These are phyloP conservation scores for Saccharomyces pastorianus DNA, from an alignment of 1,139 yeast genomes.

Conservation along the genomic window DNA sequence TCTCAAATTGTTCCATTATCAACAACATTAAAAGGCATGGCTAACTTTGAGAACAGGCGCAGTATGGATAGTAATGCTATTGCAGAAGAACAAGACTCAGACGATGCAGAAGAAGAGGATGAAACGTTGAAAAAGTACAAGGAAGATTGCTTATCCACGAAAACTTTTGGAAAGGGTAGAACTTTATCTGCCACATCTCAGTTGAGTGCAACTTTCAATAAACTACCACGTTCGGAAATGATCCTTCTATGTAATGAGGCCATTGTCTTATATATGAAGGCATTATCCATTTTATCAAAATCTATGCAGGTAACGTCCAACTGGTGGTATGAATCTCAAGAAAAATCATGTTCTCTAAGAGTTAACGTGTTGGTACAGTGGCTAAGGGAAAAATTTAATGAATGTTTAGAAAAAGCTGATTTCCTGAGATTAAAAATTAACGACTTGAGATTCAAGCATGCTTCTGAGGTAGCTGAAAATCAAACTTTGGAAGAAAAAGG, in stretches of 20 bases:
- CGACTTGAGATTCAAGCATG: slow-evolving; percentile 7
- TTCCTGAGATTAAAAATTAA: slow-evolving; percentile 36
- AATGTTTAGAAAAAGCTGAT: slow-evolving; percentile 82
- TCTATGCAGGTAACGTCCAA: slow-evolving; percentile 80
- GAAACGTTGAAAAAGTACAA: slow-evolving; percentile 1
- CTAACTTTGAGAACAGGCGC: slow-evolving; percentile 16
- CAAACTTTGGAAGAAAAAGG: slow-evolving; percentile 3
- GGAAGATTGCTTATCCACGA: not conserved
- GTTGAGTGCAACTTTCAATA: slow-evolving; percentile 29
- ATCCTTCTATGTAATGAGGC: slow-evolving; percentile 47
- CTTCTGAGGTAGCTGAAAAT: slow-evolving; percentile 1
- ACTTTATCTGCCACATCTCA: not conserved
- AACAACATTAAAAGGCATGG: slow-evolving; percentile 40
- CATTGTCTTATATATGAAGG: slow-evolving; percentile 71
- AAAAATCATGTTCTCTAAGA: slow-evolving; percentile 36
- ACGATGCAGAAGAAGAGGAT: slow-evolving; percentile 15
- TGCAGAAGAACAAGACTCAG: slow-evolving; percentile 24
- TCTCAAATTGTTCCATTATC: slow-evolving; percentile 75
- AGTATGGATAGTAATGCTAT: slow-evolving; percentile 30
- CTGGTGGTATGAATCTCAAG: slow-evolving; percentile 70
- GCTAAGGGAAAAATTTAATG: slow-evolving; percentile 85
- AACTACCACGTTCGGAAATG: slow-evolving; percentile 39
- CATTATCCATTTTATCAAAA: slow-evolving; percentile 68
- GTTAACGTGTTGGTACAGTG: slow-evolving; percentile 84
- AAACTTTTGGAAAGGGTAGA: not conserved